Evolutionary conservation across 352 stramenopile genomes (phyloP), one percentile per base, ranked within the genome.

Genomic region (Salisapilia sapeloensis): DNA sequence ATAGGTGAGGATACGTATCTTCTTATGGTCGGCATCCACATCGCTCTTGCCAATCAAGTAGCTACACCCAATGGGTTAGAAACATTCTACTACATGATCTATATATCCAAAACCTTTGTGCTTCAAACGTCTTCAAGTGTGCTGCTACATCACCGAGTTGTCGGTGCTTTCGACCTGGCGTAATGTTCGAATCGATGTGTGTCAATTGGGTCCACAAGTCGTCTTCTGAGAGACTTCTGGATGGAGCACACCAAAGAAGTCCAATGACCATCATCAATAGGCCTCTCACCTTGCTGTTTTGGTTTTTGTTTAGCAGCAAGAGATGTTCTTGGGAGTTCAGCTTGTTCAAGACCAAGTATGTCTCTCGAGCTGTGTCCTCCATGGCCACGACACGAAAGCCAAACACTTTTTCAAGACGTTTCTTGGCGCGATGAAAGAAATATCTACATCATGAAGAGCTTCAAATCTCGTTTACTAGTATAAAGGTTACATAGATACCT

Each of bases 211-310:
- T 84, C 74, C 66, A 89, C 16, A 89, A 42, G 15, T 83, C 62
- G 8, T 79, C 74, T 81, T 85, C 74, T 0, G 58, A 67, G 8
- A 89, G 58, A 18, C 53, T 69, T 8, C 69, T 64, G 0, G 40
- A 52, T 4, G 50, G 58, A 2, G 74, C 66, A 27, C 74, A 89
- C 70, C 74, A 89, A 18, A 89, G 53, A n/a, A 89, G 47, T 6
- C 67, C 74, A 7, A 89, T 40, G 9, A 85, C 43, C 55, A 84
- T 75, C 69, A 89, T 89, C 34, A 89, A 49, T 11, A 89, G 59
- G 0, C 70, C 74, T 6, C 69, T 66, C 10, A 53, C 56, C 10
- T 55, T 39, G 36, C 56, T 60, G 15, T 70, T 74, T 39, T 62
- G 50, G 18, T 53, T 84, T 35, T 84, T 85, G 53, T 89, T 85